Conservation (phyloP, 73 alveolate species). For the Paraurostyla sp. region DNA sequence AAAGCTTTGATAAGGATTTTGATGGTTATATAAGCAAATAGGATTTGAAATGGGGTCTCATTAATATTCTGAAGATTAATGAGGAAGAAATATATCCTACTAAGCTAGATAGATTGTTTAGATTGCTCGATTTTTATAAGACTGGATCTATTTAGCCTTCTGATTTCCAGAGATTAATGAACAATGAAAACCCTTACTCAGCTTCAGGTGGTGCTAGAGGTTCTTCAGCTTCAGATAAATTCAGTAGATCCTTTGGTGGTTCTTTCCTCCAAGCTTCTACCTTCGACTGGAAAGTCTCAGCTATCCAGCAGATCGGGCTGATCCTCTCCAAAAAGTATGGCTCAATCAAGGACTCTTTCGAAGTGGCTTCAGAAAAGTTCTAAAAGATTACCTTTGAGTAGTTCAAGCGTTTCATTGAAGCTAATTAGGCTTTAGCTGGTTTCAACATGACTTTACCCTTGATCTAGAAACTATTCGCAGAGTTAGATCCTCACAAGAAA, state of each 20-base stretch:
- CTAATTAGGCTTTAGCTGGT: slow-evolving; percentile 78
- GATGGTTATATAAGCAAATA: slow-evolving; percentile 83
- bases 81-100: slow-evolving; percentile 74
- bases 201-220: slow-evolving; percentile 52
- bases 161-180: slow-evolving; percentile 86
- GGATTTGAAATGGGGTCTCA: slow-evolving; percentile 80
- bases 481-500: slow-evolving; percentile 86
- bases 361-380: slow-evolving; percentile 75
- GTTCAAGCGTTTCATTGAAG: slow-evolving; percentile 79
- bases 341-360: slow-evolving; percentile 75
- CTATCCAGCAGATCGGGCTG: slow-evolving; percentile 84
- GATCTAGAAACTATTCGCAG: slow-evolving; percentile 79
- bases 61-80: slow-evolving; percentile 74
- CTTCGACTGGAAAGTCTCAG: slow-evolving; percentile 87
- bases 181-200: slow-evolving; percentile 76
- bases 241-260: slow-evolving; percentile 57
- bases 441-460: slow-evolving; percentile 82
- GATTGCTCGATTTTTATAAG: slow-evolving; percentile 84
- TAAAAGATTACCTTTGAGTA: slow-evolving; percentile 73
- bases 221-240: slow-evolving; percentile 34
- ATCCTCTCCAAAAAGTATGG: slow-evolving; percentile 76
- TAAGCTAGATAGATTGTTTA: slow-evolving; percentile 87
- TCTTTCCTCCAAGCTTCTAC: slow-evolving; percentile 67
- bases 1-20: slow-evolving; percentile 89
- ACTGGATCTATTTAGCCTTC: slow-evolving; percentile 80